Conservation (phyloP, 306 rosid genomes). For the Vigna radiata region DNA sequence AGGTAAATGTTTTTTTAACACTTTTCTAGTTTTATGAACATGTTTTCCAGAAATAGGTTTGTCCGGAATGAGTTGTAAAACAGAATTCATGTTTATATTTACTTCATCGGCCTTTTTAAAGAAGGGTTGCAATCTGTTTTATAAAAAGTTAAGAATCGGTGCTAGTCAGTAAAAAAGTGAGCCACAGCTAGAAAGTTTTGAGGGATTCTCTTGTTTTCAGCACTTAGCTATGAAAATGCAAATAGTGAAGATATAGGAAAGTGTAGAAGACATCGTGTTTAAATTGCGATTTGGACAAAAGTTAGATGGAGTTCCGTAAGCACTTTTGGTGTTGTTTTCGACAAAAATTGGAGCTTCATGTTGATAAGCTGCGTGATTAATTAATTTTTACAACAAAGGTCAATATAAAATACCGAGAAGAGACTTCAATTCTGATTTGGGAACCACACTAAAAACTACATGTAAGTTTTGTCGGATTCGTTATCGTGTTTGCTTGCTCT, state of each 20-base stretch:
- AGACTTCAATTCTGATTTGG: background rate
- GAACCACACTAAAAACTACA: background rate
- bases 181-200: conserved; percentile 10
- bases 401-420: background rate
- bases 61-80: background rate
- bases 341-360: background rate
- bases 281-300: background rate
- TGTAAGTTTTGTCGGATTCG: background rate
- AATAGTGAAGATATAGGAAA: background rate
- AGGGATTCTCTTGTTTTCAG: conserved; percentile 28
- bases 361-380: background rate
- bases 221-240: conserved; percentile 15
- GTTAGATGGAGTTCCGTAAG: background rate
- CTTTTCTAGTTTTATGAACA: conserved; percentile 10
- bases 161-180: conserved; percentile 13
- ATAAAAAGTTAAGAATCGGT: background rate
- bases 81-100: conserved; percentile 5
- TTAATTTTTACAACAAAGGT: background rate
- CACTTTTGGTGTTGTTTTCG: background rate
- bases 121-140: conserved; percentile 6
- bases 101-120: background rate
- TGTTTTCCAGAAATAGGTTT: conserved; percentile 20
- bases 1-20: conserved; percentile 50
- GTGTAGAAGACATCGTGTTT: background rate
- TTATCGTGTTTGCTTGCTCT: conserved; percentile 11